Evolutionary conservation across 192 early-diverging fungal species (phyloP).

Genomic region (Entomortierella lignicola): DNA sequence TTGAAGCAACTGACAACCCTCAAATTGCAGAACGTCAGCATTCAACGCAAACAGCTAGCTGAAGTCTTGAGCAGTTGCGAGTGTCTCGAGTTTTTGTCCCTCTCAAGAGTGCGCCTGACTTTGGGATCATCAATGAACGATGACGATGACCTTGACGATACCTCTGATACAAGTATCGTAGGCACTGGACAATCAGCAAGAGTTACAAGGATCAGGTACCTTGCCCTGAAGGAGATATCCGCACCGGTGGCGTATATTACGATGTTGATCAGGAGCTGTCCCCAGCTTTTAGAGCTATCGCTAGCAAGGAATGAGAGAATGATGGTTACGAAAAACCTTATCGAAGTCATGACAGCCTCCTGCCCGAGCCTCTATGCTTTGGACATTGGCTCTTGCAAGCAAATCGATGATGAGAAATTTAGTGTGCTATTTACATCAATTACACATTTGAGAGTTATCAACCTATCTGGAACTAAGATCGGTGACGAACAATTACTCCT

Average conservation of each 20-base stretch:
- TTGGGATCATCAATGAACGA: neutral
- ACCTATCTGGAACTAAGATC: constrained; percentile 29
- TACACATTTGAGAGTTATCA: constrained; percentile 29
- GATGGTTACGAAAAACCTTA: constrained; percentile 2
- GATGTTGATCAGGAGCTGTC: constrained; percentile 16
- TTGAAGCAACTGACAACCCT: constrained; percentile 29
- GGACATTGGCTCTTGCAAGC: constrained; percentile 49
- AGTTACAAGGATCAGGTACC: constrained; percentile 29
- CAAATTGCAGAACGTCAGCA: constrained; percentile 16
- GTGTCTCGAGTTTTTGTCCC: constrained; percentile 29
- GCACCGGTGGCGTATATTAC: constrained; percentile 2
- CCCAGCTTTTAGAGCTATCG: constrained; percentile 36
- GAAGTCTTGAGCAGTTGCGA: constrained; percentile 18
- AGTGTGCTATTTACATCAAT: constrained; percentile 12
- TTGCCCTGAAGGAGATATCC: constrained; percentile 31
- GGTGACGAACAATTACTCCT: constrained; percentile 18
- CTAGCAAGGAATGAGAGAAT: constrained; percentile 35
- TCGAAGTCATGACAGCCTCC: constrained; percentile 1
- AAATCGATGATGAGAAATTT: constrained; percentile 21
- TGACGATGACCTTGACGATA: neutral
- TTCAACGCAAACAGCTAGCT: constrained; percentile 4
- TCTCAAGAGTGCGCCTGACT: constrained; percentile 13
- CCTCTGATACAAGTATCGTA: neutral
- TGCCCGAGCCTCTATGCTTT: constrained; percentile 38
- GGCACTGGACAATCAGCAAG: neutral